Conservation (phyloP, 2,329 filamentous ascomycete genomes). For the Cercospora berteroae region DNA sequence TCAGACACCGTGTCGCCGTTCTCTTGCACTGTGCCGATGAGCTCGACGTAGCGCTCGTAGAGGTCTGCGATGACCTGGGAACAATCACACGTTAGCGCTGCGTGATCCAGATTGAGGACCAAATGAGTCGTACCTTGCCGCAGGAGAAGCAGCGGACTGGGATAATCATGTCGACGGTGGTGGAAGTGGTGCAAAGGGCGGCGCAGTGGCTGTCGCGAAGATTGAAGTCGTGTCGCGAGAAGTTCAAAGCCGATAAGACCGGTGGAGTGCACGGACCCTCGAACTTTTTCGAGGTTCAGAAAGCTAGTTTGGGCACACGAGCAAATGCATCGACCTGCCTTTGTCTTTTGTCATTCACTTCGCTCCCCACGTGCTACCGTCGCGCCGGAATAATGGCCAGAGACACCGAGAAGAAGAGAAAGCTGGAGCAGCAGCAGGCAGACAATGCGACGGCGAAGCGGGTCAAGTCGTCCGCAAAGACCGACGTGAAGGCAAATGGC, state of each 20-base stretch:
- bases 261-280: conserved; percentile 12
- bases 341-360: background rate
- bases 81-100: conserved; percentile 7
- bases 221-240: conserved; percentile 8
- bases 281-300: conserved; percentile 14
- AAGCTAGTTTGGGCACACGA: conserved; percentile 14
- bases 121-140: conserved; percentile 71
- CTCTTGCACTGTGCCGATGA: conserved; percentile 73
- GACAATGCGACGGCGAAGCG: conserved; percentile 24
- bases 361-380: background rate
- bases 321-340: background rate
- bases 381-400: conserved; percentile 19
- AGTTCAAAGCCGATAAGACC: background rate
- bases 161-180: conserved; percentile 78
- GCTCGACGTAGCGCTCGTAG: conserved; percentile 90
- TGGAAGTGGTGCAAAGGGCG: background rate
- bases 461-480: conserved; percentile 21
- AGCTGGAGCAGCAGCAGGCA: conserved; percentile 24
- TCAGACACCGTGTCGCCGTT: conserved; percentile 60
- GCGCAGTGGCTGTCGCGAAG: conserved; percentile 9
- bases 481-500: conserved; percentile 15
- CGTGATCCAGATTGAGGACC: background rate
- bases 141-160: conserved; percentile 98
- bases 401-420: conserved; percentile 25
- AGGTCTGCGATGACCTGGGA: conserved; percentile 91